Conservation (phyloP, 805 yeast species). For the Lipomyces orientalis region DNA sequence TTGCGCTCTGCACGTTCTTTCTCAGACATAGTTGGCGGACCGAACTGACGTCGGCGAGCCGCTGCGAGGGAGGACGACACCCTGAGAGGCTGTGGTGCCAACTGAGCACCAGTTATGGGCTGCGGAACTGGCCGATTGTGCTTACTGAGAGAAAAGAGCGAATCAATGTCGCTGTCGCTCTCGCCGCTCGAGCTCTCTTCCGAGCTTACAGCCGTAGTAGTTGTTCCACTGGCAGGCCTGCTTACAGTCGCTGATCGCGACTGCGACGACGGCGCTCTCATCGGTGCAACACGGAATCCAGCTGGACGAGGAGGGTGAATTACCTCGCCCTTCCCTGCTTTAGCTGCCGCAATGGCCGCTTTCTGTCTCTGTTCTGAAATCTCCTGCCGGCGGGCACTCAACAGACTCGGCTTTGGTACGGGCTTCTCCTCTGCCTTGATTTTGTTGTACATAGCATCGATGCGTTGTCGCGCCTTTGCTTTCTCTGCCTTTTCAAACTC, state of each 20-base stretch:
- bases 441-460: slow-evolving; percentile 21
- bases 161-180: slow-evolving; percentile 46
- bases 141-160: slow-evolving; percentile 45
- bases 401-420: slow-evolving; percentile 12
- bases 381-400: slow-evolving; percentile 34
- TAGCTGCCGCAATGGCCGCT: slow-evolving; percentile 23
- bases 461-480: slow-evolving; percentile 7
- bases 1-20: slow-evolving; percentile 69
- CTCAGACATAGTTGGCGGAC: slow-evolving; percentile 46
- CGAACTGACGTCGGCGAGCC: slow-evolving; percentile 12
- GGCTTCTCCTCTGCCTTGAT: slow-evolving; percentile 13
- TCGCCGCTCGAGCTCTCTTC: slow-evolving; percentile 51
- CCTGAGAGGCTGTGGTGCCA: slow-evolving; percentile 32
- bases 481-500: slow-evolving; percentile 13
- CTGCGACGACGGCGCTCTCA: slow-evolving; percentile 42
- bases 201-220: slow-evolving; percentile 35
- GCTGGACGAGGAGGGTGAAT: slow-evolving; percentile 57
- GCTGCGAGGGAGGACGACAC: slow-evolving; percentile 20
- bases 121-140: slow-evolving; percentile 39
- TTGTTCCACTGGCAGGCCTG: slow-evolving; percentile 37
- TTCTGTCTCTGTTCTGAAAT: slow-evolving; percentile 36
- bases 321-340: slow-evolving; percentile 28
- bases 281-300: slow-evolving; percentile 54
- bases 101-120: slow-evolving; percentile 26
- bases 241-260: slow-evolving; percentile 20